Conservation (phyloP, 1,284 basidiomycete genomes). For the Calocybe gambosa region DNA sequence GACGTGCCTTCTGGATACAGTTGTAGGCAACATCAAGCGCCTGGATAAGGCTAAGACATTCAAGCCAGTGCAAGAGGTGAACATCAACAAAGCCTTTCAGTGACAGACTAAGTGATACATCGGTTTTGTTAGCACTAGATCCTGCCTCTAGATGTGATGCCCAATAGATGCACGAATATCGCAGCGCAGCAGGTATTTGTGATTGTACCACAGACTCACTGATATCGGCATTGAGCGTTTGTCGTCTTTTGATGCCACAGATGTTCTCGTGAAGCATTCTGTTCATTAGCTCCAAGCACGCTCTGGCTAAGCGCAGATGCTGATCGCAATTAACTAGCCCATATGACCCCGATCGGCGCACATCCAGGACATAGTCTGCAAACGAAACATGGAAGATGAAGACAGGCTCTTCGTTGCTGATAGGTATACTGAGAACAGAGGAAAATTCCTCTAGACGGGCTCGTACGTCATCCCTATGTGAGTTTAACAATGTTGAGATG, state of each 20-base stretch:
- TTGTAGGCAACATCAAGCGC: not conserved
- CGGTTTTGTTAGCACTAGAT: not conserved
- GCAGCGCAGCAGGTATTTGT: not conserved
- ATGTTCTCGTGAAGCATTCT: conserved; percentile 1
- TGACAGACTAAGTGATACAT: not conserved
- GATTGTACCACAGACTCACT: not conserved
- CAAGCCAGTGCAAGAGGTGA: not conserved
- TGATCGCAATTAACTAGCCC: not conserved
- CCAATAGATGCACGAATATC: conserved; percentile 8
- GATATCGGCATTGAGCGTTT: conserved; percentile 3
- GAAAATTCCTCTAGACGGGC: not conserved
- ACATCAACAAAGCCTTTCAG: not conserved
- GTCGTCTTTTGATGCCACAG: conserved; percentile 1
- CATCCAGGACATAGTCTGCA: conserved; percentile 7
- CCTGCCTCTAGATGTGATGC: conserved; percentile 2
- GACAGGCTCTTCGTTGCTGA: not conserved
- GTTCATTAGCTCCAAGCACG: conserved; percentile 6
- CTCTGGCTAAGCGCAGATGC: not conserved
- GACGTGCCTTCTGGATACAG: not conserved
- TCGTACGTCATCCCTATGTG: not conserved
- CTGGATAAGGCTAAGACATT: not conserved
- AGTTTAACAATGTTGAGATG: not conserved
- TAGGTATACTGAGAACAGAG: conserved; percentile 5
- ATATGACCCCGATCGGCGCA: not conserved
- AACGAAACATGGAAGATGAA: conserved; percentile 9